Base-by-base conservation (phyloP, 148 eudicot genomes). In the Rhododendron griersonianum region DNA sequence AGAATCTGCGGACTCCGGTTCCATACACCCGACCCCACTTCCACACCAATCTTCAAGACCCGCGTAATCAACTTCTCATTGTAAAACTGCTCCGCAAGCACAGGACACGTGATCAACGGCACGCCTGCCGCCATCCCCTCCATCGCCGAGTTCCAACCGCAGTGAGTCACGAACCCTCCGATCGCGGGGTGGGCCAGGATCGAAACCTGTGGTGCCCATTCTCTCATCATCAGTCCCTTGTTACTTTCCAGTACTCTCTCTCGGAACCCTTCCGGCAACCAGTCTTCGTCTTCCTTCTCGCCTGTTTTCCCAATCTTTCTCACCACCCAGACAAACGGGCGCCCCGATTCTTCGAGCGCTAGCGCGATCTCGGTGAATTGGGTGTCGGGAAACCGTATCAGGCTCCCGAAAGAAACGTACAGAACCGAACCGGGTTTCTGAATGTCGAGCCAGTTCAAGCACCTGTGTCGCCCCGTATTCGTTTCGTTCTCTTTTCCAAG, bases 101-200 rank as follows among this genome's bases (percentile, higher is more conserved):
- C 25, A 25, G 88, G 88, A 81, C 57, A 86, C 41, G 88, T 81
- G 35, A 82, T 57, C 30, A 82, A 35, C 16, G 84, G 85, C 23
- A 83, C 51, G 9, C 92, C 90, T 0, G 93, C 88, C 33, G 87
- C 78, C 15, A 94, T 44, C 2, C 91, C 93, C 61, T 94, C 96
- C 3, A 90, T 55, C 8, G 83, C 50, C 77, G 95, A 93, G 87
- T 92, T 92, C 95, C 94, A 92, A 0, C 95, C 95, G 71, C 92
- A 92, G 63, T 93, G 95, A 6, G 92, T 93, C 85, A 93, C 37
- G 41, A 93, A 93, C 13, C 85, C 87, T 1, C 91, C 94, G 1
- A 90, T 67, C 2, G 94, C 91, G 7, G 50, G 77, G 61, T 93
- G 94, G 35, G 86, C 81, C 11, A 93, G 45, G 73, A 93, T 88